phyloP scores from a whole-genome alignment of 805 yeast species.

The Komagataella pseudopastoris region DNA sequence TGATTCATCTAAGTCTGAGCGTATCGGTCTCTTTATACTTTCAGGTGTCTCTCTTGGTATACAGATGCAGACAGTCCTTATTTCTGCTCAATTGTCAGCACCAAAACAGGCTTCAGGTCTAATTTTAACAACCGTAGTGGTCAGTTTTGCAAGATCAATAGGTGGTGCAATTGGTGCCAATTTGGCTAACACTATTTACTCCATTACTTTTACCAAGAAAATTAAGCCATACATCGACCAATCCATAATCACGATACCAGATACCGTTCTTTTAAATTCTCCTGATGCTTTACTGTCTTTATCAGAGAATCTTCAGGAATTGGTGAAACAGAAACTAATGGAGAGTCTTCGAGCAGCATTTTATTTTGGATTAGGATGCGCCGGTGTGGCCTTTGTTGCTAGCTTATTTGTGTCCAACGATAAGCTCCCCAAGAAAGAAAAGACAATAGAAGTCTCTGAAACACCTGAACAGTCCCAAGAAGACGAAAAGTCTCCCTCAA shows the following conservation, averaged over 20 bases:
- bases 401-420: constrained; percentile 25
- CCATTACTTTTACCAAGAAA: constrained; percentile 13
- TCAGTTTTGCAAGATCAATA: constrained; percentile 28
- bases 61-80: constrained; percentile 28
- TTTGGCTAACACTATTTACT: constrained; percentile 27
- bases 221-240: constrained; percentile 2
- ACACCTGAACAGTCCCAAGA: background rate
- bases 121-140: constrained; percentile 31
- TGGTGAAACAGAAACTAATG: constrained; percentile 16
- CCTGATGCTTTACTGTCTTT: constrained; percentile 1
- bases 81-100: constrained; percentile 32
- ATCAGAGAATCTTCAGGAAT: constrained; percentile 4
- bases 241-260: background rate
- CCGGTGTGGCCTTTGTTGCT: constrained; percentile 17
- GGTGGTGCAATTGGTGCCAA: constrained; percentile 32
- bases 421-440: constrained; percentile 21
- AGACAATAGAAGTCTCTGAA: constrained; percentile 1
- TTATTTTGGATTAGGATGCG: constrained; percentile 24
- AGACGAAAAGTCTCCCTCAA: background rate
- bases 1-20: constrained; percentile 20
- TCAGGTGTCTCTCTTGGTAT: constrained; percentile 35
- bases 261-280: background rate
- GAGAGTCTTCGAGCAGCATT: constrained; percentile 24
- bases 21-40: constrained; percentile 31
- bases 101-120: constrained; percentile 37